Conservation (phyloP, 2,329 filamentous ascomycete genomes). For the Microdochium paspali region DNA sequence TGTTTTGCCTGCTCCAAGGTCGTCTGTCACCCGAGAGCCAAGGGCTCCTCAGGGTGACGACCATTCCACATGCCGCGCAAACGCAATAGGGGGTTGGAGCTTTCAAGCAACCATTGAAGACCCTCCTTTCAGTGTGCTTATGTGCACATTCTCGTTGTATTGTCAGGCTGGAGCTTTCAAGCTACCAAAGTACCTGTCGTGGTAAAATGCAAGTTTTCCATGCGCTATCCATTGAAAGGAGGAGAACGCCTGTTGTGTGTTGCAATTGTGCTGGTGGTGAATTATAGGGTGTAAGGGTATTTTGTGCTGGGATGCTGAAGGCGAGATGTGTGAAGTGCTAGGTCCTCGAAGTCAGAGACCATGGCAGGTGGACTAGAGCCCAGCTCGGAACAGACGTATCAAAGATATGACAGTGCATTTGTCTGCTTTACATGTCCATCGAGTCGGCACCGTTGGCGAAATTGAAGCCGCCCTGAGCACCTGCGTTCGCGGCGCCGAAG, state of each 20-base stretch:
- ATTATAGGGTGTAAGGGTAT: conserved; percentile 1
- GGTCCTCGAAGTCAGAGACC: not conserved
- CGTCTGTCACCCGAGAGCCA: conserved; percentile 1
- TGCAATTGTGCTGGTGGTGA: not conserved
- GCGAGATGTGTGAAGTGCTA: not conserved
- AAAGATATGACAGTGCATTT: too few species aligned
- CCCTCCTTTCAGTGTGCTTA: conserved; percentile 21
- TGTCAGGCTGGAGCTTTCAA: conserved; percentile 54
- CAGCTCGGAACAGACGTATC: not conserved
- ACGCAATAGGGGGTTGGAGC: conserved; percentile 29
- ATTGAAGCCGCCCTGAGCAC: conserved; percentile 80
- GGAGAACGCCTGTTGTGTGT: conserved; percentile 20
- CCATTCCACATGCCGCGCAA: not conserved
- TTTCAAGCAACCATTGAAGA: conserved; percentile 39
- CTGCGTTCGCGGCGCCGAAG: conserved; percentile 57
- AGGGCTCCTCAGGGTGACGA: conserved; percentile 1
- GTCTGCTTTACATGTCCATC: conserved; percentile 53
- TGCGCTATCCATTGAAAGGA: conserved; percentile 17
- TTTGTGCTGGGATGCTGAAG: conserved; percentile 1
- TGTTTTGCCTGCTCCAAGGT: conserved; percentile 4
- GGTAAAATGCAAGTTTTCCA: conserved; percentile 17
- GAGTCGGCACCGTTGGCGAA: conserved; percentile 67
- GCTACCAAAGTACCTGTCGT: conserved; percentile 47
- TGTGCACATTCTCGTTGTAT: conserved; percentile 16
- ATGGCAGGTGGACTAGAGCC: too few species aligned